Conservation (phyloP, 306 rosid species). For the Vigna radiata region DNA sequence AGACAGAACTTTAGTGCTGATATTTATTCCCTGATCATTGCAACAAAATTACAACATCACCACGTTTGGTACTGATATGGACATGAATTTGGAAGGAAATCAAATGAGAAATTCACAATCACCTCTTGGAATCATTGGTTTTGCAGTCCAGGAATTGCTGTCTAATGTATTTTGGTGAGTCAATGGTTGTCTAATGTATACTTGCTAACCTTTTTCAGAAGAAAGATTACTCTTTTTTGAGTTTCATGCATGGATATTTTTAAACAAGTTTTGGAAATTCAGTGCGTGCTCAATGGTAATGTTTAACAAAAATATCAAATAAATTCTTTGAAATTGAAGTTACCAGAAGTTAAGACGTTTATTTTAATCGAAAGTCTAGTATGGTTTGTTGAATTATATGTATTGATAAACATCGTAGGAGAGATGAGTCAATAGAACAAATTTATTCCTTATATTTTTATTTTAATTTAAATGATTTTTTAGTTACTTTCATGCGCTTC, state of each 20-base stretch:
- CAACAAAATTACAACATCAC: slow-evolving; percentile 26
- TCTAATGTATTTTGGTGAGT: neutral
- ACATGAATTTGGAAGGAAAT: slow-evolving; percentile 34
- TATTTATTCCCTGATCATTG: slow-evolving; percentile 17
- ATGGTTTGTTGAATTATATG: neutral
- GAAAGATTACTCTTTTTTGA: neutral
- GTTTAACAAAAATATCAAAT: neutral
- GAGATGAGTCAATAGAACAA: neutral
- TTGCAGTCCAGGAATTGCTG: slow-evolving; percentile 21
- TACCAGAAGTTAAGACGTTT: neutral
- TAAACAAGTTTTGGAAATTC: slow-evolving; percentile 19
- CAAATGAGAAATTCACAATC: slow-evolving; percentile 39
- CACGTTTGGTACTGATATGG: slow-evolving; percentile 25
- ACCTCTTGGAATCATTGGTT: slow-evolving; percentile 28
- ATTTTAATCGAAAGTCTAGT: neutral
- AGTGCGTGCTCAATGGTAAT: neutral
- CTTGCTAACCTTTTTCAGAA: neutral
- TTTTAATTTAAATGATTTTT: no score
- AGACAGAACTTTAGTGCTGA: slow-evolving; percentile 73
- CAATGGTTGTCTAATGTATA: neutral
- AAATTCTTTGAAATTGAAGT: neutral
- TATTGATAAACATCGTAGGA: neutral
- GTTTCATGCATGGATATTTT: neutral
- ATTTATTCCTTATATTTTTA: neutral
- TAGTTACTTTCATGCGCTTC: neutral